Conservation (phyloP, 202 grass and related monocot species). For the Brachypodium distachyon region DNA sequence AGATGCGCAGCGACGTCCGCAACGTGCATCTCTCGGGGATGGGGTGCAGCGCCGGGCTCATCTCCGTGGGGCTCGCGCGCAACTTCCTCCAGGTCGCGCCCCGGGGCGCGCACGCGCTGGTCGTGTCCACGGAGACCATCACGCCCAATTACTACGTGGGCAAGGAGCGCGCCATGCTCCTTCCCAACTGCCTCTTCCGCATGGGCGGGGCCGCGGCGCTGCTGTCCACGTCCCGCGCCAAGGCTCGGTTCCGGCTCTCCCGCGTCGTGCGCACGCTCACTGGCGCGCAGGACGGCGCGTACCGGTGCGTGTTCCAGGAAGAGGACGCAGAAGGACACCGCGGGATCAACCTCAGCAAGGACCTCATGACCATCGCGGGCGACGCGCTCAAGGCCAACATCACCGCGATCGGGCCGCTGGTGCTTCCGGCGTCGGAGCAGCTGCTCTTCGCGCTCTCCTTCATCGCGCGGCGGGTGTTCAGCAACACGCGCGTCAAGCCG, state of each 20-base stretch:
- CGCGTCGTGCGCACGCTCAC: slow-evolving; percentile 81
- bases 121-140: slow-evolving; percentile 71
- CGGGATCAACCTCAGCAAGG: slow-evolving; percentile 71
- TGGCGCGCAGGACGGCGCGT: slow-evolving; percentile 62
- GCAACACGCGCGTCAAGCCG: slow-evolving; percentile 43
- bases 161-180: slow-evolving; percentile 59
- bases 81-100: slow-evolving; percentile 59
- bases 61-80: slow-evolving; percentile 64
- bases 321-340: slow-evolving; percentile 69
- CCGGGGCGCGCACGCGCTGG: slow-evolving; percentile 20
- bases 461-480: slow-evolving; percentile 57
- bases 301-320: slow-evolving; percentile 85
- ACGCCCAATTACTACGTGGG: slow-evolving; percentile 48
- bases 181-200: no score
- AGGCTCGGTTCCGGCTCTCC: slow-evolving; percentile 47
- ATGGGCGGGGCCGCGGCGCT: slow-evolving; percentile 67
- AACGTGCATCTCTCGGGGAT: slow-evolving; percentile 93
- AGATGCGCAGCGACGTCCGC: slow-evolving; percentile 57
- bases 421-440: slow-evolving; percentile 82
- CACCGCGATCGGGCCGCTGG: slow-evolving; percentile 69
- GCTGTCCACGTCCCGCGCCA: slow-evolving; percentile 42
- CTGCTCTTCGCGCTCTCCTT: slow-evolving; percentile 70
- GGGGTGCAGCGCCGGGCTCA: slow-evolving; percentile 79
- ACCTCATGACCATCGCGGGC: slow-evolving; percentile 79
- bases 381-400: slow-evolving; percentile 92